Conservation (phyloP, 257 asterid genomes). For the Henckelia pumila region DNA sequence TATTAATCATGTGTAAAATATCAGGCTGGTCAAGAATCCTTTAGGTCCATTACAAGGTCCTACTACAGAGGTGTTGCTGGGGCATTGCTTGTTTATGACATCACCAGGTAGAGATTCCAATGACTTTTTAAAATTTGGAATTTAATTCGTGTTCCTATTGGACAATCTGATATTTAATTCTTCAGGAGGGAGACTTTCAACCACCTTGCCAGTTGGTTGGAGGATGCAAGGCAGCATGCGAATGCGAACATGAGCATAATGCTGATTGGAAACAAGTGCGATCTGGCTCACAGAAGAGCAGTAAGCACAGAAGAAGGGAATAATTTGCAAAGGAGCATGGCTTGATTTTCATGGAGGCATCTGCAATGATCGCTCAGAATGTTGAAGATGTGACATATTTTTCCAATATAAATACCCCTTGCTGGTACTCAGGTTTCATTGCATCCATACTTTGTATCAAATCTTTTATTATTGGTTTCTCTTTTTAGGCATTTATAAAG, state of each 20-base stretch:
- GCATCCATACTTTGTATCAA: neutral
- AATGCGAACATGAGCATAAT: constrained; percentile 70
- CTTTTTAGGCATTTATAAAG: constrained; percentile 67
- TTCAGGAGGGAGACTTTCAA: constrained; percentile 81
- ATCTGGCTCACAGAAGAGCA: constrained; percentile 70
- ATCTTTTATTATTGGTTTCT: neutral
- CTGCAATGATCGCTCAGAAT: constrained; percentile 84
- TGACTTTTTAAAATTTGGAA: neutral
- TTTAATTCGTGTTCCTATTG: neutral
- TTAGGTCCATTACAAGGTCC: constrained; percentile 72
- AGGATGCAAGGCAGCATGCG: constrained; percentile 79
- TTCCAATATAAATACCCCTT: neutral
- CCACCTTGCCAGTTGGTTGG: constrained; percentile 80
- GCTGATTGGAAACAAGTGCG: constrained; percentile 79
- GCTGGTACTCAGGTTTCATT: neutral
- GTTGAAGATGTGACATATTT: constrained; percentile 65
- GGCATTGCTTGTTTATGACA: constrained; percentile 83
- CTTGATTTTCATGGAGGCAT: constrained; percentile 78
- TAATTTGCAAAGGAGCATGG: constrained; percentile 82
- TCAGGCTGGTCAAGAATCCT: constrained; percentile 92
- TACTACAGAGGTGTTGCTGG: constrained; percentile 91
- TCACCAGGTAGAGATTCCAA: constrained; percentile 54
- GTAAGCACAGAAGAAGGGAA: constrained; percentile 86
- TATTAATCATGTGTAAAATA: neutral
- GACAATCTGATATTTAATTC: neutral